phyloP scores from a whole-genome alignment of 495 filamentous ascomycete genomes.

The Daldinia caldariorum region DNA sequence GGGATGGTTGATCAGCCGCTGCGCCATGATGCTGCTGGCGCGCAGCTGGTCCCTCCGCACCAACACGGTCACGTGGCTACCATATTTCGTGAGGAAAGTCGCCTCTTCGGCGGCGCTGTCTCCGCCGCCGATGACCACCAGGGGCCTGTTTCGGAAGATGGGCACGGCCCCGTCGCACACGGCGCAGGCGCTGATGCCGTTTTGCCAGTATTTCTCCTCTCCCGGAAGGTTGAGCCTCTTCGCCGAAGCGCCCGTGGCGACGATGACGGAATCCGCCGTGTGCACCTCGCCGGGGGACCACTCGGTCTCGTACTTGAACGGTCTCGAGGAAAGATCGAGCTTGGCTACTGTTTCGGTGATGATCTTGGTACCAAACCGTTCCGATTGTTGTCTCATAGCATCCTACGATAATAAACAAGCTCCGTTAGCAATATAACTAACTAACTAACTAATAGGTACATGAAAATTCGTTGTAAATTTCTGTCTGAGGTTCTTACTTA shows the following conservation, averaged over 20 bases:
- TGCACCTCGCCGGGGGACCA: constrained; percentile 78
- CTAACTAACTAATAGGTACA: no score
- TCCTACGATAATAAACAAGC: constrained; percentile 59
- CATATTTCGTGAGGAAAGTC: constrained; percentile 97
- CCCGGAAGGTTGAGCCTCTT: constrained; percentile 82
- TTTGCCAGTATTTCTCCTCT: constrained; percentile 96
- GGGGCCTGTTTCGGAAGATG: constrained; percentile 94
- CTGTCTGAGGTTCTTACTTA: constrained; percentile 40
- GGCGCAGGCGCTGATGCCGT: constrained; percentile 93
- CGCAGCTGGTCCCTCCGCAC: constrained; percentile 87
- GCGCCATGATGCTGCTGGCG: constrained; percentile 91
- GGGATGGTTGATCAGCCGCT: constrained; percentile 79
- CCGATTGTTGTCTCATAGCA: constrained; percentile 89
- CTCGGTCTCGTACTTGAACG: constrained; percentile 92
- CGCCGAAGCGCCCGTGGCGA: constrained; percentile 95
- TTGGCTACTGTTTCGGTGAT: constrained; percentile 89
- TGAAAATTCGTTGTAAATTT: neutral
- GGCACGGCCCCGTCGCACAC: constrained; percentile 98
- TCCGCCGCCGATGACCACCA: constrained; percentile 95
- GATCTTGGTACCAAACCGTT: constrained; percentile 90
- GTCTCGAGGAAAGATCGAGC: constrained; percentile 83
- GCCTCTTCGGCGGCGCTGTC: constrained; percentile 98
- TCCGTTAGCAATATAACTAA: constrained; percentile 17
- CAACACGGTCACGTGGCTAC: constrained; percentile 90
- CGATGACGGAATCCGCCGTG: constrained; percentile 90